Conservation (phyloP, 106 monocot species). For the Dendrobium huoshanense region DNA sequence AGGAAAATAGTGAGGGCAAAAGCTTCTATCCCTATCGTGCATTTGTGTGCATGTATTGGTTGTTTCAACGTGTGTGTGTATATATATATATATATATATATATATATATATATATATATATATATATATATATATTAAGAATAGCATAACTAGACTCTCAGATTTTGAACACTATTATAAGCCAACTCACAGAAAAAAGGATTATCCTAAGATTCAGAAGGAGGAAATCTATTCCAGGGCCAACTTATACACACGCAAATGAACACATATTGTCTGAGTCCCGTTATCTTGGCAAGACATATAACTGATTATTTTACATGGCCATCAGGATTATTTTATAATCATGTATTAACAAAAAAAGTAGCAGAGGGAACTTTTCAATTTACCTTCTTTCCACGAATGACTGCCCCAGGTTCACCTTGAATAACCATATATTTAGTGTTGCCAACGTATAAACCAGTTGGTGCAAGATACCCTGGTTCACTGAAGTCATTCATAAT, state of each 20-base stretch:
- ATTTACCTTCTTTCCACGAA: slow-evolving; percentile 50
- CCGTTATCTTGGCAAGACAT: not conserved
- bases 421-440: slow-evolving; percentile 52
- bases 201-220: too few species aligned
- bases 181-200: too few species aligned
- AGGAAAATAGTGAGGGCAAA: too few species aligned
- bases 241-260: not conserved
- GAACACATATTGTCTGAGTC: not conserved
- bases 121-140: too few species aligned
- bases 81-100: too few species aligned
- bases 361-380: not conserved
- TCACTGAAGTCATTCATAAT: slow-evolving; percentile 51
- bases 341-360: not conserved
- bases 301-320: not conserved
- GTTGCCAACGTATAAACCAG: slow-evolving; percentile 38
- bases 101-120: too few species aligned
- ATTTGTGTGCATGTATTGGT: too few species aligned
- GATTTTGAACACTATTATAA: too few species aligned
- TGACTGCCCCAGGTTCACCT: slow-evolving; percentile 44
- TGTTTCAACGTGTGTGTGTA: too few species aligned
- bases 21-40: too few species aligned
- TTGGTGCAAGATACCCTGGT: slow-evolving; percentile 48
- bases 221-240: too few species aligned
- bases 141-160: too few species aligned
- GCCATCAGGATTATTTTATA: not conserved